Percentiles rank a stretch among this genome's conserved stretches.
These are phyloP conservation scores for Trichoderma oligosporum DNA, from an alignment of 2,329 filamentous ascomycete genomes.

Conservation along the genomic window DNA sequence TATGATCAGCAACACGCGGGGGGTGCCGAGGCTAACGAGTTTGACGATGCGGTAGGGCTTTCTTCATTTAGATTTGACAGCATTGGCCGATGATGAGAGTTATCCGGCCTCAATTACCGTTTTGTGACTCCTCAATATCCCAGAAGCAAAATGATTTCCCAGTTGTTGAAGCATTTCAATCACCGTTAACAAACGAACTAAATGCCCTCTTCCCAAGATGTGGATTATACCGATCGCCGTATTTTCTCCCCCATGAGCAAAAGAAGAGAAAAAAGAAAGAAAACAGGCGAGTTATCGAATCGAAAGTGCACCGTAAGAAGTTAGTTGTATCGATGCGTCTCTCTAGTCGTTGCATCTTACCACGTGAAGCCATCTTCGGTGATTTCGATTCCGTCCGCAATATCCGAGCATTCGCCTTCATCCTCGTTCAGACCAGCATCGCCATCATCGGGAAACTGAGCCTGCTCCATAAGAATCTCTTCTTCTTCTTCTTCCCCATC, in stretches of 20 bases:
- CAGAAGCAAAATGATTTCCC: background rate
- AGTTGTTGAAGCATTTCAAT: too few species aligned
- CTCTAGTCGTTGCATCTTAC: too few species aligned
- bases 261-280: background rate
- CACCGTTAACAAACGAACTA: too few species aligned
- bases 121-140: background rate
- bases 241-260: background rate
- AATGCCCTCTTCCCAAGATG: background rate
- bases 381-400: background rate
- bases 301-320: too few species aligned
- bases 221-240: background rate
- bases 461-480: too few species aligned
- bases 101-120: background rate
- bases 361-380: constrained; percentile 1
- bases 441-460: too few species aligned
- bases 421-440: background rate
- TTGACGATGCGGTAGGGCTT: background rate
- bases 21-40: background rate
- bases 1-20: too few species aligned
- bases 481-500: too few species aligned
- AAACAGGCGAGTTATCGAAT: background rate
- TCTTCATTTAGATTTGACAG: background rate
- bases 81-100: background rate
- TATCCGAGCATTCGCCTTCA: background rate
- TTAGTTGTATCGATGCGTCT: too few species aligned